Evolutionary conservation across 176 grass and related monocot genomes (phyloP), one percentile per base, ranked within the genome.

Genomic region (Stipa capillata): DNA sequence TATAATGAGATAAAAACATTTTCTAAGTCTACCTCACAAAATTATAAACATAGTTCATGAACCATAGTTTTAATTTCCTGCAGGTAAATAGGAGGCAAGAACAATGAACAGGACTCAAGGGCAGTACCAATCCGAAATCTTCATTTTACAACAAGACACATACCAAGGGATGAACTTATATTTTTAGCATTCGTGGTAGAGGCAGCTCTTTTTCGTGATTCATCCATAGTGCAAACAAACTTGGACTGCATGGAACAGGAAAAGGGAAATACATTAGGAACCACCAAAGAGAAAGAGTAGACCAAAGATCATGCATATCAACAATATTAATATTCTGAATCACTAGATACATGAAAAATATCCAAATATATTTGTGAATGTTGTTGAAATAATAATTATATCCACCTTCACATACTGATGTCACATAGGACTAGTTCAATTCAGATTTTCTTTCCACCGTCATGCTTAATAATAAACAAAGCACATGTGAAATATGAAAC

Each of bases 101-200:
- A 70, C n/a, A 83, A 84, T 84, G 39, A 36, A 59, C 40, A 51
- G 31, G 32, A 42, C 44, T 64, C 62, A 33, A 75, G 72, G 6
- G 28, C 23, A 73, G 17, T 28, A 55, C n/a, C 36, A 52, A 56
- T 64, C 65, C 83, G 35, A 52, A 21, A 52, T 72, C 17, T 72
- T 78, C n/a, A 1, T 57, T 48, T 78, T 66, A 78, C 20, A 42
- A 57, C 27, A 89, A 56, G 54, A 67, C 70, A 55, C 82, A 67
- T 92, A 96, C 93, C 90, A 79, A 91, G 83, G 59, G 85, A 86
- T 80, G 82, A 81, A 81, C 57, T 92, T 39, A n/a, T 81, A 29
- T 60, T 83, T 83, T 92, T 81, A 43, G 44, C 69, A 83, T 82
- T 84, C 16, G 27, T 35, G 47, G 66, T 73, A 81, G 90, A 72